phyloP scores from a whole-genome alignment of 805 yeast genomes.

The Scheffersomyces coipomensis region DNA sequence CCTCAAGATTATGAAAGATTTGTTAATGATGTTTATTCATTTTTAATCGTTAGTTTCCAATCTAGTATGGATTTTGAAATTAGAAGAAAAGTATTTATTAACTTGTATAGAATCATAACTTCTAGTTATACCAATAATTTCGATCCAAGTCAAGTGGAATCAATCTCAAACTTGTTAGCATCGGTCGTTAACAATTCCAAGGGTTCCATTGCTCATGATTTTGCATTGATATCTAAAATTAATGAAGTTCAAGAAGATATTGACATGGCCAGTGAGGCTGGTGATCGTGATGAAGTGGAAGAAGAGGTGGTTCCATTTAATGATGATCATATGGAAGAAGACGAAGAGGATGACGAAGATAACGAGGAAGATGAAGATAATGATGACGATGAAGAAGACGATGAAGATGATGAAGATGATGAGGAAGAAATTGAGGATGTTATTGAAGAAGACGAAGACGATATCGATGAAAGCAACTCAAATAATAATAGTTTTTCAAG shows the following conservation, averaged over 20 bases:
- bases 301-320: slow-evolving; percentile 3
- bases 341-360: slow-evolving; percentile 1
- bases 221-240: neutral
- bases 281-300: slow-evolving; percentile 4
- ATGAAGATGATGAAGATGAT: neutral
- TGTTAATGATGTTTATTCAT: slow-evolving; percentile 46
- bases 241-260: slow-evolving; percentile 8
- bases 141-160: slow-evolving; percentile 22
- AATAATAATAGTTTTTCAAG: neutral
- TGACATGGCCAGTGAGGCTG: slow-evolving; percentile 6
- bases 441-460: slow-evolving; percentile 3
- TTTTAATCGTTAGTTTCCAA: slow-evolving; percentile 63
- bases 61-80: slow-evolving; percentile 69
- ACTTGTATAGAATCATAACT: slow-evolving; percentile 50
- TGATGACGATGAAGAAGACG: neutral
- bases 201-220: neutral
- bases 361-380: neutral
- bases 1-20: slow-evolving; percentile 30
- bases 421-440: neutral
- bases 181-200: slow-evolving; percentile 55
- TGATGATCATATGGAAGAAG: slow-evolving; percentile 4
- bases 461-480: slow-evolving; percentile 1
- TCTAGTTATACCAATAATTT: slow-evolving; percentile 31
- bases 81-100: slow-evolving; percentile 55
- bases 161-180: slow-evolving; percentile 50